These are phyloP conservation scores for Rhizoclosmatium sp. DNA, from an alignment of 192 early-diverging fungal species.

Conservation along the genomic window DNA sequence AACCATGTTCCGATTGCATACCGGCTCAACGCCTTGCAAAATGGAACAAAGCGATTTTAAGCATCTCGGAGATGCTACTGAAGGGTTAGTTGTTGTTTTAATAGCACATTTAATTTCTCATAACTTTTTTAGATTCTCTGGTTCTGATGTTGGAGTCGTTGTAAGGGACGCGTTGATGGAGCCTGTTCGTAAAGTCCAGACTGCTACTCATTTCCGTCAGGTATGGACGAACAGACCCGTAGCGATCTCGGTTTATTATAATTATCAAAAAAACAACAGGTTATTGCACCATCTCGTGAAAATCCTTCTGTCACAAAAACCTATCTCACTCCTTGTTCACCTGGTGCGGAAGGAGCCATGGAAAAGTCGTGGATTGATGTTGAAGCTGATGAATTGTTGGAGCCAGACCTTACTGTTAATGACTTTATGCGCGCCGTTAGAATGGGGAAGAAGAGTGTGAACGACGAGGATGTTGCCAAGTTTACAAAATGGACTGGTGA, in stretches of 20 bases:
- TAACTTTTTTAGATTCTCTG: slow-evolving; percentile 73
- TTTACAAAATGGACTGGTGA: slow-evolving; percentile 88
- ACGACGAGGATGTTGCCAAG: slow-evolving; percentile 77
- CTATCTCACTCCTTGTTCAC: slow-evolving; percentile 92
- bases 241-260: slow-evolving; percentile 20
- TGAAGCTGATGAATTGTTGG: slow-evolving; percentile 83
- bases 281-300: slow-evolving; percentile 64
- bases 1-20: slow-evolving; percentile 91
- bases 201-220: slow-evolving; percentile 90
- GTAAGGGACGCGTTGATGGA: slow-evolving; percentile 98
- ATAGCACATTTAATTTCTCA: slow-evolving; percentile 7
- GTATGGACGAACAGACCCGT: slow-evolving; percentile 41
- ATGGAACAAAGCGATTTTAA: slow-evolving; percentile 77
- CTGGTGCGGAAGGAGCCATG: slow-evolving; percentile 84
- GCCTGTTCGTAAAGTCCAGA: slow-evolving; percentile 95
- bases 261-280: slow-evolving; percentile 36
- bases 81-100: slow-evolving; percentile 64
- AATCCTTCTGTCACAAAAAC: slow-evolving; percentile 58
- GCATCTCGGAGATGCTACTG: slow-evolving; percentile 79
- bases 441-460: slow-evolving; percentile 82
- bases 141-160: slow-evolving; percentile 94
- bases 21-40: slow-evolving; percentile 90
- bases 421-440: slow-evolving; percentile 89
- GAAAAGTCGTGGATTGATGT: slow-evolving; percentile 93
- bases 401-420: slow-evolving; percentile 83